Conservation (phyloP, 108 stramenopile species). For the Pseudonitzschia pungens region DNA sequence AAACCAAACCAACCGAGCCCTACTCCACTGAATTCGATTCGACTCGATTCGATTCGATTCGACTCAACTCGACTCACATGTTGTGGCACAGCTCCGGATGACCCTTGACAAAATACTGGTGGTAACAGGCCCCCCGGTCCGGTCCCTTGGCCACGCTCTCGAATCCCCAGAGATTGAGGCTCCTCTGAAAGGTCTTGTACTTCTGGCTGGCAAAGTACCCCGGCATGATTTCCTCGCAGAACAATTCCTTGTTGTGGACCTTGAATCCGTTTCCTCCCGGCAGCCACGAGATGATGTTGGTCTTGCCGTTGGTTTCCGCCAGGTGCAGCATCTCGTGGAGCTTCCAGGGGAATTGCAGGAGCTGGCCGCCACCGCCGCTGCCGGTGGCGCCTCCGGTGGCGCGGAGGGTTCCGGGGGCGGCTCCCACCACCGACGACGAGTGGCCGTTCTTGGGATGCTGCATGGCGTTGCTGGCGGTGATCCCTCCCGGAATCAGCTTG, state of each 20-base stretch:
- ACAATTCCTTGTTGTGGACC: conserved; percentile 62
- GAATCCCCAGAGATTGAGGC: conserved; percentile 66
- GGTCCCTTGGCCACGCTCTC: conserved; percentile 49
- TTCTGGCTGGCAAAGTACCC: conserved; percentile 54
- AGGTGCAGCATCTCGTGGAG: conserved; percentile 53
- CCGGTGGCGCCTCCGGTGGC: neutral
- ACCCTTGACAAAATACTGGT: conserved; percentile 36
- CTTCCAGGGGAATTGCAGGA: conserved; percentile 42
- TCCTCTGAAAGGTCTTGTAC: conserved; percentile 70
- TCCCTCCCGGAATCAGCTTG: neutral
- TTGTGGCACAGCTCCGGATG: conserved; percentile 26
- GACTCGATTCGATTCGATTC: no score
- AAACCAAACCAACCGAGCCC: no score
- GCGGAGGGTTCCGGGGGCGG: neutral
- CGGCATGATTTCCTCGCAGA: conserved; percentile 56
- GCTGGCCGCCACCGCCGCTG: conserved; percentile 9
- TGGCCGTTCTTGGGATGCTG: neutral
- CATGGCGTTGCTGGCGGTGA: neutral
- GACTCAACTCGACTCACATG: conserved; percentile 1
- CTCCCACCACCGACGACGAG: conserved; percentile 4
- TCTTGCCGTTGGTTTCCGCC: conserved; percentile 26
- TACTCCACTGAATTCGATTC: no score
- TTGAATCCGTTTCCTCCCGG: conserved; percentile 62
- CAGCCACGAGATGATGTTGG: conserved; percentile 58
- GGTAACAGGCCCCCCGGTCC: conserved; percentile 57